phyloP scores from a whole-genome alignment of 1,139 yeast species.

The Suhomyces anneliseae region DNA sequence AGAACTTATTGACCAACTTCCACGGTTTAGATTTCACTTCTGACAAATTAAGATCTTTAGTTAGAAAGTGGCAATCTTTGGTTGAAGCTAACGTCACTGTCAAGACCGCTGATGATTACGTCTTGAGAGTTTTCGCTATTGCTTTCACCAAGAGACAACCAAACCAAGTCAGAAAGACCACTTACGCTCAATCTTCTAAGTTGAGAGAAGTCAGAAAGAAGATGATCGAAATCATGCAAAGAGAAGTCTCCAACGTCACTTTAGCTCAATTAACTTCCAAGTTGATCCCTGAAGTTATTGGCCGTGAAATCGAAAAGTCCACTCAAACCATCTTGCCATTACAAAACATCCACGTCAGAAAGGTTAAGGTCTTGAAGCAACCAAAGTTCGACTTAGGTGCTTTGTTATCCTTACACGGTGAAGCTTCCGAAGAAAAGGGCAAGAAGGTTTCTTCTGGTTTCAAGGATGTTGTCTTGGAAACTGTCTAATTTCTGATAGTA shows the following conservation, averaged over 20 bases:
- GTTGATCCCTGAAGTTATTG: slow-evolving; percentile 54
- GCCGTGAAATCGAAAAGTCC: slow-evolving; percentile 55
- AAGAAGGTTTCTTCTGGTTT: slow-evolving; percentile 81
- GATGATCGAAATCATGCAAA: slow-evolving; percentile 53
- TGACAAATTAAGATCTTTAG: slow-evolving; percentile 53
- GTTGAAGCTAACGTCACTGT: slow-evolving; percentile 55
- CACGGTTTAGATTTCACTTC: slow-evolving; percentile 53
- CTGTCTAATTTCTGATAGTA: slow-evolving; percentile 30
- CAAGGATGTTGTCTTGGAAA: slow-evolving; percentile 86
- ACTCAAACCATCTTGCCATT: slow-evolving; percentile 53
- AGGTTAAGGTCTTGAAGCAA: slow-evolving; percentile 53
- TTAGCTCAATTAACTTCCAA: slow-evolving; percentile 53
- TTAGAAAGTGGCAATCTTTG: slow-evolving; percentile 55
- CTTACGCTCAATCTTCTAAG: slow-evolving; percentile 52
- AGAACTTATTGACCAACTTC: slow-evolving; percentile 55
- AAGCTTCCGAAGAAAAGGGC: slow-evolving; percentile 84
- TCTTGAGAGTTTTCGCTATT: slow-evolving; percentile 51
- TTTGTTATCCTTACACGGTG: slow-evolving; percentile 89
- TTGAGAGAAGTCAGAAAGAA: slow-evolving; percentile 54
- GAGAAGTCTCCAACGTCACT: slow-evolving; percentile 52
- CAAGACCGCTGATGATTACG: slow-evolving; percentile 52
- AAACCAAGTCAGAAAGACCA: slow-evolving; percentile 52
- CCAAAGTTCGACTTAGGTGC: slow-evolving; percentile 66
- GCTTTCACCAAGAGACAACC: slow-evolving; percentile 56
- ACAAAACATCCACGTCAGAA: slow-evolving; percentile 55